Evolutionary conservation across 1,284 basidiomycete species (phyloP), one percentile per base, ranked within the genome.

Genomic region (Irpex lacteus): DNA sequence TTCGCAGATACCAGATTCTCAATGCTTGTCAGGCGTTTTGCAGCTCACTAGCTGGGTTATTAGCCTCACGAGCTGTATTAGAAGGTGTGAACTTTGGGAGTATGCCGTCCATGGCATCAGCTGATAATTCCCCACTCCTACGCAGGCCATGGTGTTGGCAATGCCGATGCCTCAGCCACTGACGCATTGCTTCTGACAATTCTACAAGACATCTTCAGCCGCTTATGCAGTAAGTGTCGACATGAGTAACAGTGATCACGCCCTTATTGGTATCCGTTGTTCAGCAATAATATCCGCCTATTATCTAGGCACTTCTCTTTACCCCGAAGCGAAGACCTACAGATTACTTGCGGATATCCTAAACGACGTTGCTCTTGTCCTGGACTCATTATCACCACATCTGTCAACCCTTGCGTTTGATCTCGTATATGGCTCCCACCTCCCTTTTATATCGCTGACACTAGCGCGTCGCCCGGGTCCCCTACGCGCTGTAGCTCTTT

Each of bases 21-120:
- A 90, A 90, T 66, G 86, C 85, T 0, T 64, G 88, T 1, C 89
- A 90, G 74, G 85, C 87, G 2, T 89, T 89, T 68, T 89, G 86
- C 70, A 89, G 85, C 68, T 88, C 88, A 0, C 74, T 90, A 1
- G 83, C 87, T 0, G 80, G 85, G 0, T 74, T 90, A 37, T 72
- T 90, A 21, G 85, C 89, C 2, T 89, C 88, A 4, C 77, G 88
- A 66, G 88, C 88, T n/a, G 82, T 87, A 2, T 75, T 91, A 11
- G 85, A 90, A 81, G 88, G 88, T 86, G 62, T 34, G 59, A 9
- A 40, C 40, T 34, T 32, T 2, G 6, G 49, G 26, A 26, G 26
- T 26, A 26, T 26, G 26, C 26, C 11, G 37, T 2, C 26, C 40
- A 44, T 18, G 15, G 59, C 5, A 55, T 18, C 32, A 4, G 15